Evolutionary conservation across 495 filamentous ascomycete species (phyloP), one percentile per base, ranked within the genome.

Genomic region (Baudoinia panamericana): DNA sequence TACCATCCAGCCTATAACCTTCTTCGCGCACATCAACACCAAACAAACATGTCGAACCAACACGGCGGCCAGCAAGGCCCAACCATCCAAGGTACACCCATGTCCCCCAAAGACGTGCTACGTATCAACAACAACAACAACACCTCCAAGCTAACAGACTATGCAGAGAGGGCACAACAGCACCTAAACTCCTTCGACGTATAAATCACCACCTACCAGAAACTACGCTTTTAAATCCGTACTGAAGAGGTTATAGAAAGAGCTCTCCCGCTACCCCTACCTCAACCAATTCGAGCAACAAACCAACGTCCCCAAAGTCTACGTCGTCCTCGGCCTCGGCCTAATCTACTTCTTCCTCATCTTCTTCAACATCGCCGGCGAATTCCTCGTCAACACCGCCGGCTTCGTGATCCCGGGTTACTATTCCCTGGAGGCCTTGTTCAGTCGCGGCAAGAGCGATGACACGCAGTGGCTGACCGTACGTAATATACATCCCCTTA

Each of bases 361-460:
- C 65, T 80, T 96, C 72, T 92, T 99, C 73, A 99, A 99, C 73
- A 87, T 95, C 52, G 90, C 84, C 46, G 88, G 90, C 56, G 83
- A 90, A 61, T 81, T 96, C 61, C 75, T 99, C 48, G 90, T 92
- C 58, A 99, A 99, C 67, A 67, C 92, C 48, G 92, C 92, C 38
- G 90, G 90, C 38, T 99, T 96, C 59, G 60, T 87, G 36, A 70
- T 99, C 46, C 90, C 90, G 33, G 87, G 79, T 42, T 99, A 99
- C 70, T 99, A 94, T 62, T 94, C 87, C 25, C 68, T 99, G 28
- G 71, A 79, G 46, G 88, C 90, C 16, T 66, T 99, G 42, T 96
- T 96, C 67, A 85, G 76, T 42, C 53, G 75, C 19, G 65, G 64
- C 56, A 93, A 83, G 59, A 54, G 69, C 30, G 92, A 99, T 66